These are phyloP conservation scores for Plasmodium cynomolgi DNA, from an alignment of 169 alveolate species.

Conservation along the genomic window DNA sequence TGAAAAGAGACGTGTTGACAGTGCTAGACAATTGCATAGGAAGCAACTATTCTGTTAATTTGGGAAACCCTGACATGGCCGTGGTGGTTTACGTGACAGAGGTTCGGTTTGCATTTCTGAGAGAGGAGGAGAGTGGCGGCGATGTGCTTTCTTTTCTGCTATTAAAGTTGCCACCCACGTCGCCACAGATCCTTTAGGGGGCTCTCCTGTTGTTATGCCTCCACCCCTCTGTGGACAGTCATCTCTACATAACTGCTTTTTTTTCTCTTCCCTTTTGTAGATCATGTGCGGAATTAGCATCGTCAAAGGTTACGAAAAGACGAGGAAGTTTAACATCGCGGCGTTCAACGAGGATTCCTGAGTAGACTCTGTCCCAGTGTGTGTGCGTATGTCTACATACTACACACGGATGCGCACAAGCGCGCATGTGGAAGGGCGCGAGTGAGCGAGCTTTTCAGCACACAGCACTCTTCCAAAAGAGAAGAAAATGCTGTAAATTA, in stretches of 20 bases:
- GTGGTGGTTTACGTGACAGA: constrained; percentile 81
- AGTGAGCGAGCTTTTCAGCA: background rate
- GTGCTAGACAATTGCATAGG: constrained; percentile 79
- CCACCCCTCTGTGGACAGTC: background rate
- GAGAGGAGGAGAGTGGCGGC: background rate
- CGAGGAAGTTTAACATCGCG: constrained; percentile 51
- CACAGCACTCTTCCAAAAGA: background rate
- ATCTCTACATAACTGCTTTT: background rate
- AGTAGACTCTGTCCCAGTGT: background rate
- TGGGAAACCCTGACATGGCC: constrained; percentile 79
- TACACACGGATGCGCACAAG: background rate
- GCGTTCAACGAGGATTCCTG: constrained; percentile 44
- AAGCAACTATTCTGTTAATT: constrained; percentile 77
- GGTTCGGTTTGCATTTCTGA: constrained; percentile 55
- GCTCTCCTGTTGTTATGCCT: background rate
- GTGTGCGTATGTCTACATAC: background rate
- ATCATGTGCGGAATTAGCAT: constrained; percentile 73
- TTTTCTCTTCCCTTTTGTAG: constrained; percentile 7
- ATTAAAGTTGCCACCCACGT: background rate
- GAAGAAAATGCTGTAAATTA: background rate
- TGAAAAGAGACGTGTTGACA: constrained; percentile 75
- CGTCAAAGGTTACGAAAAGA: constrained; percentile 35
- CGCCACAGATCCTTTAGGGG: background rate
- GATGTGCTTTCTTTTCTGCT: background rate
- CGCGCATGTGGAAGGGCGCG: background rate